Base-by-base conservation (phyloP, 2,329 filamentous ascomycete species). In the Aspergillus ustus region DNA sequence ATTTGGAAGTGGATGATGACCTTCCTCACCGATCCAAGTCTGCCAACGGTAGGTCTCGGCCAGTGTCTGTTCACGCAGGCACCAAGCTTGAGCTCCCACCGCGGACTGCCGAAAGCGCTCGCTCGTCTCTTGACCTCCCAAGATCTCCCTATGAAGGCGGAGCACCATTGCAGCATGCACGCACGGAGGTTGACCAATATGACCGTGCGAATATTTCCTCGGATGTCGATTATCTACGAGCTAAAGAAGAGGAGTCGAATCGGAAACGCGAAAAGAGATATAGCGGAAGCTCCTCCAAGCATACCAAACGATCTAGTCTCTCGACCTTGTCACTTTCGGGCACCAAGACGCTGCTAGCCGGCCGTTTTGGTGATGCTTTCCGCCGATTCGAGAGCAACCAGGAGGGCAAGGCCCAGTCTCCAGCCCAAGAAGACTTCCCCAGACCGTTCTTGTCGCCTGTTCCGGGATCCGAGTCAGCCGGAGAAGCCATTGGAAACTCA, bases 341-440 rank as follows among this genome's bases (percentile, higher is more conserved):
- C 44, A 91, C 90, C 28, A 96, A 95, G 76, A 91, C 87, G 60
- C 87, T 96, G 43, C 82, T 97, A n/a, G 89, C 89, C 5, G 91
- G 93, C 25, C 92, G 90, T 68, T 97, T 98, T 74, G 92, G 93
- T 0, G 93, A 97, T 70, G 93, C 94, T 3, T 97, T 98, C 79
- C 92, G 94, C 72, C 86, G 91, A 6, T 98, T 98, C 68, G 95
- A 99, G 75, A 85, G 82, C 62, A 77, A 76, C 62, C 70, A 69
- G 46, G 72, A 77, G 13, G 62, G 67, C 52, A 76, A 76, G 50
- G 66, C 70, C 37, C 72, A 70, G 25, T 75, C 72, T 2, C 71
- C 75, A 7, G 76, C 83, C 77, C 68, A 78, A 2, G 80, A 82
- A 50, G 77, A 78, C 40, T 70, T 69, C n/a, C 77, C 80, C 52